A percentile compares a stretch with the other conserved stretches of the same genome.
These are phyloP conservation scores for Paratinospora sagittata DNA, from an alignment of 164 flowering plant species.

Conservation along the genomic window DNA sequence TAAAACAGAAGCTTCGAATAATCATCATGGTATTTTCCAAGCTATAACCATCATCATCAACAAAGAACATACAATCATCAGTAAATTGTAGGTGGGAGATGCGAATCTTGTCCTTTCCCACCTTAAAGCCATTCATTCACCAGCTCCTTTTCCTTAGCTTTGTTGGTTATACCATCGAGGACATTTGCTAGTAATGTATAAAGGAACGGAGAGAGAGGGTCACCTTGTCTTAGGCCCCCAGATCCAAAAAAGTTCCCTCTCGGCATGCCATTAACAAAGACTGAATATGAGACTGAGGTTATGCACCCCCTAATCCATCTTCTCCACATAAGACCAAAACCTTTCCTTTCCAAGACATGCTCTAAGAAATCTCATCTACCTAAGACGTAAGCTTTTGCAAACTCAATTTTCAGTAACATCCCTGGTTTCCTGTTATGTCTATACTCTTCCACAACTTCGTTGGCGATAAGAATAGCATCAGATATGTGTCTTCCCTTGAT, in stretches of 20 bases:
- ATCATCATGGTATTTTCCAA: too few relatives aligned
- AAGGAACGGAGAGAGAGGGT: background rate
- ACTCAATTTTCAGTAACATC: background rate
- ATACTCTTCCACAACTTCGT: background rate
- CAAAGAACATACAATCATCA: too few relatives aligned
- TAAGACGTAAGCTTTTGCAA: background rate
- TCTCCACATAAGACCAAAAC: background rate
- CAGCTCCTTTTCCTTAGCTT: background rate
- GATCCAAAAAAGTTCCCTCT: background rate
- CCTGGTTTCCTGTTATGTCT: background rate
- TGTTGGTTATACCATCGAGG: background rate
- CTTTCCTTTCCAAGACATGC: background rate
- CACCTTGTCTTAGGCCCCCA: background rate
- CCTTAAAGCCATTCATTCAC: background rate
- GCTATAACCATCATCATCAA: too few relatives aligned
- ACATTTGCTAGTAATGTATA: background rate
- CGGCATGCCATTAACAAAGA: background rate
- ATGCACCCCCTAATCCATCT: background rate
- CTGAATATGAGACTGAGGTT: background rate
- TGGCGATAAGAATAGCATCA: background rate
- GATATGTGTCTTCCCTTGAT: background rate
- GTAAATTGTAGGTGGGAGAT: too few relatives aligned
- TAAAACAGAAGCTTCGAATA: too few relatives aligned
- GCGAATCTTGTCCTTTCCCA: background rate
- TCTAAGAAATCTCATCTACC: background rate